Evolutionary conservation across 2,329 filamentous ascomycete species (phyloP), one percentile per base, ranked within the genome.

Genomic region (Hypoxylon sp.): DNA sequence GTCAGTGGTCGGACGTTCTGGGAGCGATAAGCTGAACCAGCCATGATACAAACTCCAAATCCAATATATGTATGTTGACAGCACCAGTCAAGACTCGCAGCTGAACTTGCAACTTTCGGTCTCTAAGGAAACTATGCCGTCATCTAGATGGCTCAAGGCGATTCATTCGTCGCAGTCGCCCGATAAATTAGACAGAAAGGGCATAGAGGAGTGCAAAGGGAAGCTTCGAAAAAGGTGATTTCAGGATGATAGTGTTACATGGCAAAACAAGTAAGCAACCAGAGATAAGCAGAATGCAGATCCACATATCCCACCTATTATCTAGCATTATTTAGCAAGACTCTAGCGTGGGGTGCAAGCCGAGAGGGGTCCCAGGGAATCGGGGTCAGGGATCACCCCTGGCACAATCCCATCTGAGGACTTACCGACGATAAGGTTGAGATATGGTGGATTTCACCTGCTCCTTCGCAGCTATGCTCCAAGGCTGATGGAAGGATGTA

Each of bases 251-350:
- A 4, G 42, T 51, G 57, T 68, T 68, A 68, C 59, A 68, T 45
- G 58, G 60, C 51, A 38, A 68, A 66, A 66, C 53, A 53, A 66
- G 66, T 68, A 68, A 68, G 66, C 63, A 61, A 52, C 20, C 32
- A 60, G 20, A 68, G 66, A 68, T 68, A 68, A 68, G 66, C 46
- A 68, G 38, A 55, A 60, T 32, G 38, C 49, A 46, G 42, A 40
- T 40, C 56, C 58, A 54, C 48, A 55, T 16, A 28, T 50, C 42
- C 22, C 40, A 30, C 44, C 56, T 18, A 51, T 64, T 52, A 68
- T 68, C 60, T 49, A 52, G 46, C 32, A 51, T 64, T 52, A 68
- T 68, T 62, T 49, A 52, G 46, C 32, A 36, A 62, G 55, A 42
- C 44, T 60, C 16, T 20, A 7, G 36, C 50, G 62, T 63, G 62